Conservation (phyloP, 768 basidiomycete species). For the Hydnum rufescens region DNA sequence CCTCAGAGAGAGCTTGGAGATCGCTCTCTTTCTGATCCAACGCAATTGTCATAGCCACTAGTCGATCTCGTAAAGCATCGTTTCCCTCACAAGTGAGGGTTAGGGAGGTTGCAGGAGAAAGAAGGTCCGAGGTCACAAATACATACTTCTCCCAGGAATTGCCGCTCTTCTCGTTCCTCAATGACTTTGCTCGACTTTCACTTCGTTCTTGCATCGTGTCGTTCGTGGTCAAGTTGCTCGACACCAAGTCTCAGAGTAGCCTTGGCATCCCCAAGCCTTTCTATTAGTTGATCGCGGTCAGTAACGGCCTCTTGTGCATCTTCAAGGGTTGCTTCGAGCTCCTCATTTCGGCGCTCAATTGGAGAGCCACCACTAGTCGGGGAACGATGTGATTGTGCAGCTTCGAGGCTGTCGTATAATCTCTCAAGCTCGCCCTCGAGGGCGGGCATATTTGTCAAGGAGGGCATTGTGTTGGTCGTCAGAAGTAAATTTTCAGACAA, state of each 20-base stretch:
- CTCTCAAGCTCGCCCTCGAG: conserved; percentile 30
- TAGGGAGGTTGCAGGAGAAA: conserved; percentile 19
- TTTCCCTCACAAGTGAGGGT: conserved; percentile 23
- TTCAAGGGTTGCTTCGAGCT: conserved; percentile 25
- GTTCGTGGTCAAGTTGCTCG: conserved; percentile 13
- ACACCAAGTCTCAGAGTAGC: neutral
- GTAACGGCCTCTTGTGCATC: neutral
- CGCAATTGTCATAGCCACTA: conserved; percentile 65
- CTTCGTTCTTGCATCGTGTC: conserved; percentile 50
- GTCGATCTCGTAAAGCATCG: conserved; percentile 51
- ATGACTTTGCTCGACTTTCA: conserved; percentile 45
- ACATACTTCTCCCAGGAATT: conserved; percentile 38
- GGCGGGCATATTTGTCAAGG: conserved; percentile 18
- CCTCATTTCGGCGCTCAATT: conserved; percentile 22
- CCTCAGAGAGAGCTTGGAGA: conserved; percentile 9
- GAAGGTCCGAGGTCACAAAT: neutral
- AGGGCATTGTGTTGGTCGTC: no score
- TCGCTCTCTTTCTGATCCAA: conserved; percentile 38
- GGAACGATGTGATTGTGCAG: neutral
- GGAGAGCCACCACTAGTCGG: no score
- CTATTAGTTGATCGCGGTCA: conserved; percentile 21
- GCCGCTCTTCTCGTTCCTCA: conserved; percentile 54
- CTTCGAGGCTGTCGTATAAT: neutral
- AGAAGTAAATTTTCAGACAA: conserved; percentile 35
- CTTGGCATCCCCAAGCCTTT: conserved; percentile 18